Conservation (phyloP, 345 rosid species). For the Noccaea caerulescens region DNA sequence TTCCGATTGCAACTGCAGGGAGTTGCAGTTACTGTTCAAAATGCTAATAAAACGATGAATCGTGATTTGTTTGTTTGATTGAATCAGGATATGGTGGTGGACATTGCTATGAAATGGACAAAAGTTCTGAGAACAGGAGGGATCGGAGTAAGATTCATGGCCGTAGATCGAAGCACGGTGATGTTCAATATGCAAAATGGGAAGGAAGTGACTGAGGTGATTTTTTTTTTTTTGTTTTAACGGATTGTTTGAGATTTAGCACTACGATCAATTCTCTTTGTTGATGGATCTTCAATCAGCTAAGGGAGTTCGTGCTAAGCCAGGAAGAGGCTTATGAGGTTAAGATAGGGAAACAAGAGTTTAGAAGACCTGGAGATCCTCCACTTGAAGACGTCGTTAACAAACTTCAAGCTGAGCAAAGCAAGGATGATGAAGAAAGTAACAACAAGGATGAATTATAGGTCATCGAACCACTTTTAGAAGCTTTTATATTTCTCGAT, state of each 20-base stretch:
- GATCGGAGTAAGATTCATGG: slow-evolving; percentile 67
- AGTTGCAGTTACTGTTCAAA: not conserved
- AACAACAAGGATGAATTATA: slow-evolving; percentile 67
- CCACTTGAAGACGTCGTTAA: slow-evolving; percentile 67
- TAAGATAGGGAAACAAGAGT: slow-evolving; percentile 76
- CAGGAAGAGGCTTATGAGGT: slow-evolving; percentile 86
- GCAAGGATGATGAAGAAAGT: slow-evolving; percentile 11
- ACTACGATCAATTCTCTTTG: not conserved
- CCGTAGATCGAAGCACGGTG: slow-evolving; percentile 69
- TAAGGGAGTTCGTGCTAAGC: slow-evolving; percentile 76
- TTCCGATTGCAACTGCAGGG: not conserved
- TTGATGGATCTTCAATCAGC: slow-evolving; percentile 44
- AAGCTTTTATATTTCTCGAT: not conserved
- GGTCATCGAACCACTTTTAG: slow-evolving; percentile 3
- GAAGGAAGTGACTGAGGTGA: slow-evolving; percentile 64
- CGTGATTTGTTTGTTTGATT: not conserved
- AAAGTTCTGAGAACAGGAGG: slow-evolving; percentile 77
- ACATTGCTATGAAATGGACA: slow-evolving; percentile 76
- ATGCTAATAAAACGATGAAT: not conserved
- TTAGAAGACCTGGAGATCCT: slow-evolving; percentile 82
- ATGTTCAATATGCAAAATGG: slow-evolving; percentile 84
- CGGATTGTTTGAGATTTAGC: not conserved
- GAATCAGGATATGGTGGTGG: slow-evolving; percentile 65
- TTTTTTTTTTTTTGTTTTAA: no score
- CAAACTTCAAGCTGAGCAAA: slow-evolving; percentile 46